A percentile compares a stretch with the other conserved stretches of the same genome.
These are phyloP conservation scores for Chloranthus sessilifolius DNA, from an alignment of 164 flowering plant genomes.

Conservation along the genomic window DNA sequence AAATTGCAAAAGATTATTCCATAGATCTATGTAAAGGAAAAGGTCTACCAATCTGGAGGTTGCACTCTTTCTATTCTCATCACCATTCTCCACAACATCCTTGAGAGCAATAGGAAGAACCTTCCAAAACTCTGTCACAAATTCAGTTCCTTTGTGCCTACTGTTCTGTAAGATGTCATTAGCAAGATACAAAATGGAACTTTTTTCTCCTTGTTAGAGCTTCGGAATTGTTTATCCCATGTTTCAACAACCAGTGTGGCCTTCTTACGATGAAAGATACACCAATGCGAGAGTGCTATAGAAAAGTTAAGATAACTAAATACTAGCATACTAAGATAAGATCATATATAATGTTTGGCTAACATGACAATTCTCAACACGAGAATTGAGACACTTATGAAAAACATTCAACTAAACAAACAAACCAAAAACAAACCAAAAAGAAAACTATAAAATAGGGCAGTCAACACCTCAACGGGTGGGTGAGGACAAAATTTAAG, in stretches of 20 bases:
- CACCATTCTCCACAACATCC: constrained; percentile 57
- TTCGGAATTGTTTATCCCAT: constrained; percentile 87
- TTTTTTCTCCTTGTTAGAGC: constrained; percentile 51
- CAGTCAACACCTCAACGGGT: too few species aligned
- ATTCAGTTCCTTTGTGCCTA: constrained; percentile 91
- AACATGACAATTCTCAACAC: too few species aligned
- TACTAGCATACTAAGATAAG: too few species aligned
- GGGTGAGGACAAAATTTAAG: too few species aligned
- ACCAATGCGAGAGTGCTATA: constrained; percentile 92
- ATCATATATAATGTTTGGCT: too few species aligned
- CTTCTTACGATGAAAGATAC: constrained; percentile 84
- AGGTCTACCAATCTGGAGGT: constrained; percentile 77
- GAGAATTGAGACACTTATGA: too few species aligned
- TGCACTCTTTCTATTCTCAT: constrained; percentile 69
- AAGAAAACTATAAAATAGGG: too few species aligned
- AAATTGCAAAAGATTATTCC: too few species aligned
- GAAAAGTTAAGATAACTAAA: constrained; percentile 37
- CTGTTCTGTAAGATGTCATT: constrained; percentile 98
- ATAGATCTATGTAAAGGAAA: too few species aligned
- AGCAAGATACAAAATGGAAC: constrained; percentile 90
- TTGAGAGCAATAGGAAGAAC: constrained; percentile 90
- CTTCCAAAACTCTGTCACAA: constrained; percentile 87
- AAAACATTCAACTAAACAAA: too few species aligned
- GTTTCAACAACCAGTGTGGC: constrained; percentile 81
- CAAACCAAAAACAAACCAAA: too few species aligned